Conservation (phyloP, 768 basidiomycete genomes). For the Mycena venus region DNA sequence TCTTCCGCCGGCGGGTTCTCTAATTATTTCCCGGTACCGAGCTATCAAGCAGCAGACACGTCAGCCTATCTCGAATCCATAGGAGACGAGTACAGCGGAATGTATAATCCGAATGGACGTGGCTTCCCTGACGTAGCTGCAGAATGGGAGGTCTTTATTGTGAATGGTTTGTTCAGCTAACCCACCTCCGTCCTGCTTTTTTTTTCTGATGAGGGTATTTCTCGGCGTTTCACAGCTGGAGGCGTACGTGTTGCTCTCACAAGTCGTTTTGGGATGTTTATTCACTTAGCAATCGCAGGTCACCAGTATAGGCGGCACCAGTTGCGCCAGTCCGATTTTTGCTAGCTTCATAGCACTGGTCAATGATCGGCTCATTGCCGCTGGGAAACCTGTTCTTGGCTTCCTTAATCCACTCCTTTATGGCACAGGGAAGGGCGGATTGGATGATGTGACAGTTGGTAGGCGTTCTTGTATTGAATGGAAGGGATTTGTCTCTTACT, state of each 20-base stretch:
- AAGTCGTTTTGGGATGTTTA: conserved; percentile 2
- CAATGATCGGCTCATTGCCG: conserved; percentile 22
- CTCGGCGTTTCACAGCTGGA: conserved; percentile 5
- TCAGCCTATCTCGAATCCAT: conserved; percentile 7
- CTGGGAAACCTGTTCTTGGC: conserved; percentile 13
- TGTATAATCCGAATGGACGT: conserved; percentile 15
- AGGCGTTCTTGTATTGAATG: neutral
- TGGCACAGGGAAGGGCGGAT: conserved; percentile 10
- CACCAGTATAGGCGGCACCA: conserved; percentile 21
- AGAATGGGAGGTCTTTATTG: conserved; percentile 19
- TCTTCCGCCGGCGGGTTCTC: conserved; percentile 23
- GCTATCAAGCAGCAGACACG: conserved; percentile 11
- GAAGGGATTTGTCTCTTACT: neutral
- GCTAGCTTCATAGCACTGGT: conserved; percentile 23
- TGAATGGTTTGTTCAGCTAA: conserved; percentile 18
- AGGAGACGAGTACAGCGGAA: conserved; percentile 2
- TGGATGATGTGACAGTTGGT: conserved; percentile 14
- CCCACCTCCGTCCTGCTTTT: neutral
- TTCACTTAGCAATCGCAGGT: conserved; percentile 4
- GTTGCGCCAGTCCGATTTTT: conserved; percentile 23
- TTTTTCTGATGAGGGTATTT: neutral
- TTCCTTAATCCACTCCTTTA: conserved; percentile 19
- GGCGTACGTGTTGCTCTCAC: conserved; percentile 7
- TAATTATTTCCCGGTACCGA: conserved; percentile 18
- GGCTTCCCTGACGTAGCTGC: conserved; percentile 25